Conservation (phyloP, 805 yeast species). For the Candida orba region DNA sequence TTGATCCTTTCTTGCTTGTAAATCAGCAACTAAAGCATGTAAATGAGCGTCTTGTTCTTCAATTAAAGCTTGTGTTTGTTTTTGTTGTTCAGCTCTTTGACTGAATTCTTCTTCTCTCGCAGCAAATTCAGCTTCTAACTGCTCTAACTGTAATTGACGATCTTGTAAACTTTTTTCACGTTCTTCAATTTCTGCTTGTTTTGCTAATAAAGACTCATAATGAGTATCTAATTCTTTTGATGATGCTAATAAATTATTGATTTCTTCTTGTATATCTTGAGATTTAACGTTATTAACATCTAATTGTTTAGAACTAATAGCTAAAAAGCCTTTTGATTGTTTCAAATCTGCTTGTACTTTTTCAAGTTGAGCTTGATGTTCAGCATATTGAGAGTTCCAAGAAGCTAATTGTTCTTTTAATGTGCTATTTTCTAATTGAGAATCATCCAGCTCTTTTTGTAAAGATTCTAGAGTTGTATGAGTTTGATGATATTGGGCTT, state of each 20-base stretch:
- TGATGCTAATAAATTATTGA: constrained; percentile 24
- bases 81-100: constrained; percentile 27
- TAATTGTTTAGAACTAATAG: constrained; percentile 65
- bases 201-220: constrained; percentile 30
- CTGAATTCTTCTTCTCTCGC: constrained; percentile 25
- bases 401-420: constrained; percentile 63
- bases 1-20: constrained; percentile 30
- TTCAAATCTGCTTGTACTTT: constrained; percentile 45
- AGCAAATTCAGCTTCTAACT: constrained; percentile 13
- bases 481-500: constrained; percentile 68
- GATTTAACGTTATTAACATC: constrained; percentile 52
- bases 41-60: constrained; percentile 31
- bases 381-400: constrained; percentile 59
- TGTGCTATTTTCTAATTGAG: constrained; percentile 59
- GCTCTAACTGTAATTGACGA: constrained; percentile 23
- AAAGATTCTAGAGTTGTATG: constrained; percentile 57
- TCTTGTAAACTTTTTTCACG: constrained; percentile 28
- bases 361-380: constrained; percentile 49
- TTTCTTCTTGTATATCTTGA: constrained; percentile 35
- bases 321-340: constrained; percentile 54
- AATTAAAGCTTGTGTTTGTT: constrained; percentile 29
- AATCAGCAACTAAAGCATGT: constrained; percentile 27
- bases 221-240: constrained; percentile 32
- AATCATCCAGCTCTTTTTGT: constrained; percentile 52
- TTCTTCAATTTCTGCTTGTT: constrained; percentile 30